These are phyloP conservation scores for Scheffersomyces stipitis DNA, from an alignment of 805 yeast genomes.

Conservation along the genomic window DNA sequence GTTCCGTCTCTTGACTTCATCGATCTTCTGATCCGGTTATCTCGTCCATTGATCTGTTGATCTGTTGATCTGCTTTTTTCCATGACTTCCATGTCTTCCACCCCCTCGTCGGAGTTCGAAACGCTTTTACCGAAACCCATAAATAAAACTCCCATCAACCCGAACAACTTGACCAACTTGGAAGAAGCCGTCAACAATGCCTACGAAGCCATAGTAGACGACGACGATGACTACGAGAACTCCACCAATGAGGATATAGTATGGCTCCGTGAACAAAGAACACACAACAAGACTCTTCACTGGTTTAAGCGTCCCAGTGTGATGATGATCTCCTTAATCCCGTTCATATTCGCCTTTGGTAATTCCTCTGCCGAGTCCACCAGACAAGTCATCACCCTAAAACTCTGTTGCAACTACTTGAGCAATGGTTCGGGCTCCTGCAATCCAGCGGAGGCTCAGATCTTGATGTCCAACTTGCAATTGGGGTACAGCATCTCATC, in stretches of 20 bases:
- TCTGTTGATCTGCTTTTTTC: too few relatives aligned
- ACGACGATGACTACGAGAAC: constrained; percentile 34
- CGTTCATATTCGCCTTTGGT: constrained; percentile 46
- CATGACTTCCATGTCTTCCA: too few relatives aligned
- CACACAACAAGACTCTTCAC: constrained; percentile 38
- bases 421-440: constrained; percentile 19
- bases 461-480: constrained; percentile 48
- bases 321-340: constrained; percentile 42
- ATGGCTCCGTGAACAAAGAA: constrained; percentile 51
- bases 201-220: constrained; percentile 41
- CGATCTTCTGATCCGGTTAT: too few relatives aligned
- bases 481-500: constrained; percentile 40
- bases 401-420: constrained; percentile 28
- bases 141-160: constrained; percentile 1
- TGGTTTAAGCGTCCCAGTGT: constrained; percentile 64
- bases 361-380: constrained; percentile 36
- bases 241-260: constrained; percentile 41
- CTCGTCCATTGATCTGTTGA: too few relatives aligned
- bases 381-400: constrained; percentile 36
- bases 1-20: too few relatives aligned
- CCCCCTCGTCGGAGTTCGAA: too few relatives aligned
- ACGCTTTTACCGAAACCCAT: too few relatives aligned
- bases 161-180: constrained; percentile 12
- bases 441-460: constrained; percentile 33
- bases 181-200: constrained; percentile 34